Evolutionary conservation across 2,329 filamentous ascomycete species (phyloP).

Genomic region (Dothistroma pini): DNA sequence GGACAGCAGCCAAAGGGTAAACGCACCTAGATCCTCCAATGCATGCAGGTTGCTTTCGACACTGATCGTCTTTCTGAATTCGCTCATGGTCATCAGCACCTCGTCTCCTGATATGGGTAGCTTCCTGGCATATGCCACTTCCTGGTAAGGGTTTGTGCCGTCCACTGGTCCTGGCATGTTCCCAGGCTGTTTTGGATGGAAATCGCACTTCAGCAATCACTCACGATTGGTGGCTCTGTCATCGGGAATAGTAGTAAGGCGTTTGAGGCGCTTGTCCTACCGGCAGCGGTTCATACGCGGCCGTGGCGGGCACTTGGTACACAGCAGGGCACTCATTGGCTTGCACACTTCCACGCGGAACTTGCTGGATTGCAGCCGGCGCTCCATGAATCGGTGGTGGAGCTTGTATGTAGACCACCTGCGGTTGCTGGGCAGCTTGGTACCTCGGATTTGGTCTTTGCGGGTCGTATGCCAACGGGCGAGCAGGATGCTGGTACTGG

Average conservation of each 20-base stretch:
- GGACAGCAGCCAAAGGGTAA: neutral
- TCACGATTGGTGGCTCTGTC: conserved; percentile 4
- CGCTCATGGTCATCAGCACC: neutral
- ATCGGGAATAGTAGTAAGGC: conserved; percentile 26
- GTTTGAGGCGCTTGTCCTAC: conserved; percentile 1
- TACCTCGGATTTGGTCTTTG: neutral
- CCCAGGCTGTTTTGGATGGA: neutral
- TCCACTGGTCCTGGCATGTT: neutral
- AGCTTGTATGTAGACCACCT: conserved; percentile 14
- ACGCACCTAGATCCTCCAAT: neutral
- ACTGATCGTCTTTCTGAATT: neutral
- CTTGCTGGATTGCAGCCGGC: conserved; percentile 34
- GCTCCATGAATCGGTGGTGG: conserved; percentile 32
- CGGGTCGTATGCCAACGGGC: neutral
- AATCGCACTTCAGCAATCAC: neutral
- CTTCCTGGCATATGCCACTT: neutral
- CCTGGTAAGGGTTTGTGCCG: too few species aligned
- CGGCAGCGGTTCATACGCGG: neutral
- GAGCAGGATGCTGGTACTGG: conserved; percentile 6
- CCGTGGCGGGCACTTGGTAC: neutral
- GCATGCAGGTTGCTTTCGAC: neutral
- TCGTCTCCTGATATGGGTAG: neutral
- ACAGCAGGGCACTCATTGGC: neutral
- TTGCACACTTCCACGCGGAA: conserved; percentile 12
- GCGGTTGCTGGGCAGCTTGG: conserved; percentile 3